Conservation (phyloP, 768 basidiomycete genomes). For the Lactarius psammicola region DNA sequence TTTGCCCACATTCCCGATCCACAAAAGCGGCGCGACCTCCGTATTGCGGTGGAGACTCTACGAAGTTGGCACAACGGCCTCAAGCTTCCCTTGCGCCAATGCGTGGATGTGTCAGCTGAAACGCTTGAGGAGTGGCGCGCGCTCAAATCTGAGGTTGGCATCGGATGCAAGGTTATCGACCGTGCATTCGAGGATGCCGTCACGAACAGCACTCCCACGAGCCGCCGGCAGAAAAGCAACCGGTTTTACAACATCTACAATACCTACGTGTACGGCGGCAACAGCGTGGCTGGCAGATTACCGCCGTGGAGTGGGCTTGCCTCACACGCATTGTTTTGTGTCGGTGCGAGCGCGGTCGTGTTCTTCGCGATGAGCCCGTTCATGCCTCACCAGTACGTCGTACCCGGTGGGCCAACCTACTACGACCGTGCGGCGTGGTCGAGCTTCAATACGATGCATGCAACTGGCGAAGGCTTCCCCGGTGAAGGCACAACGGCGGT, state of each 20-base stretch:
- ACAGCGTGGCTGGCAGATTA: conserved; percentile 36
- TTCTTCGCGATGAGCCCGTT: conserved; percentile 61
- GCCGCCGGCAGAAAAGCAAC: conserved; percentile 37
- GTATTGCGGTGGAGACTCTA: conserved; percentile 55
- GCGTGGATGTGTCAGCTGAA: conserved; percentile 58
- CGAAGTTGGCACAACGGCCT: conserved; percentile 71
- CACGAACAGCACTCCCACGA: conserved; percentile 6
- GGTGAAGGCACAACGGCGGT: conserved; percentile 56
- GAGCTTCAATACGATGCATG: conserved; percentile 71
- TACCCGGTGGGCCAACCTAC: conserved; percentile 67
- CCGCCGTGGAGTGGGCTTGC: conserved; percentile 18
- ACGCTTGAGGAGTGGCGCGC: conserved; percentile 73
- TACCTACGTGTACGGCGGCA: conserved; percentile 55
- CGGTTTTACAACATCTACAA: conserved; percentile 88
- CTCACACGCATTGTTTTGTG: conserved; percentile 40
- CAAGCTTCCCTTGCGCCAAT: conserved; percentile 43
- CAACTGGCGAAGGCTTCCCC: conserved; percentile 66
- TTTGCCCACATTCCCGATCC: conserved; percentile 27
- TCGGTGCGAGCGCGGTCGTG: conserved; percentile 61
- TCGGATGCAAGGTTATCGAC: conserved; percentile 76
- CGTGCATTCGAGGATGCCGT: conserved; percentile 50
- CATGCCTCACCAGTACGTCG: conserved; percentile 51
- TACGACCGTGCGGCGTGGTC: conserved; percentile 79
- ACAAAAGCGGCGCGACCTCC: conserved; percentile 39
- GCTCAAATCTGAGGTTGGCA: conserved; percentile 74